Percentiles rank a stretch among this genome's conserved stretches.
Conservation (phyloP, 768 basidiomycete genomes). For the Termitomyces sp. region DNA sequence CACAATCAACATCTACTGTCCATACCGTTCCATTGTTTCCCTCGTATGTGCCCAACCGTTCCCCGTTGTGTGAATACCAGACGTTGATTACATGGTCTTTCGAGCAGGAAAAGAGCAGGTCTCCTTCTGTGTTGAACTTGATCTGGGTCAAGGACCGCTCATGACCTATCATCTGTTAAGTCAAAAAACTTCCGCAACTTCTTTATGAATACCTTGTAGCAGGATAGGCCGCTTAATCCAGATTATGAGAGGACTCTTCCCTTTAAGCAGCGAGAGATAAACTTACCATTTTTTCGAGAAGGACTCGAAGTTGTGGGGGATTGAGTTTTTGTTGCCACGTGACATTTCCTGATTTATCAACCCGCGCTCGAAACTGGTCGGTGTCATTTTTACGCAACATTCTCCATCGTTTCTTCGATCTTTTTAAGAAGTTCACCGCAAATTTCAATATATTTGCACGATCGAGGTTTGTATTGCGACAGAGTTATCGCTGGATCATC, state of each 20-base stretch:
- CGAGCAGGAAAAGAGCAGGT: constrained; percentile 91
- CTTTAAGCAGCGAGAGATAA: not conserved
- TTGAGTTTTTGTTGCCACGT: constrained; percentile 18
- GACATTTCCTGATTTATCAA: constrained; percentile 8
- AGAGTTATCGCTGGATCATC: too few relatives aligned
- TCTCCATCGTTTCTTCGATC: not conserved
- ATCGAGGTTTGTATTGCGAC: too few relatives aligned
- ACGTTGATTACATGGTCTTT: constrained; percentile 96
- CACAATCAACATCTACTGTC: constrained; percentile 96
- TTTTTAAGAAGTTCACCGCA: not conserved
- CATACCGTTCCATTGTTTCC: constrained; percentile 96
- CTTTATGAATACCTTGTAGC: constrained; percentile 47
- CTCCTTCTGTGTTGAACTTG: constrained; percentile 96
- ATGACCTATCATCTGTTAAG: constrained; percentile 56
- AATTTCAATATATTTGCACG: too few relatives aligned
- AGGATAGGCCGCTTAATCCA: constrained; percentile 61
- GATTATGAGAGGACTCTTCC: not conserved
- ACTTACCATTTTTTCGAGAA: constrained; percentile 29
- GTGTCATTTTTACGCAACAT: not conserved
- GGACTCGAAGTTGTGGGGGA: not conserved
- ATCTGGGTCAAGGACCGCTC: constrained; percentile 97
- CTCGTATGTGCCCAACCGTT: constrained; percentile 92
- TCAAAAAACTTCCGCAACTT: not conserved
- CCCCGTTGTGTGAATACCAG: constrained; percentile 97
- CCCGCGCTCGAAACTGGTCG: too few relatives aligned